These are phyloP conservation scores for Pinus albicaulis DNA, from an alignment of 75 land plant species.

Conservation along the genomic window DNA sequence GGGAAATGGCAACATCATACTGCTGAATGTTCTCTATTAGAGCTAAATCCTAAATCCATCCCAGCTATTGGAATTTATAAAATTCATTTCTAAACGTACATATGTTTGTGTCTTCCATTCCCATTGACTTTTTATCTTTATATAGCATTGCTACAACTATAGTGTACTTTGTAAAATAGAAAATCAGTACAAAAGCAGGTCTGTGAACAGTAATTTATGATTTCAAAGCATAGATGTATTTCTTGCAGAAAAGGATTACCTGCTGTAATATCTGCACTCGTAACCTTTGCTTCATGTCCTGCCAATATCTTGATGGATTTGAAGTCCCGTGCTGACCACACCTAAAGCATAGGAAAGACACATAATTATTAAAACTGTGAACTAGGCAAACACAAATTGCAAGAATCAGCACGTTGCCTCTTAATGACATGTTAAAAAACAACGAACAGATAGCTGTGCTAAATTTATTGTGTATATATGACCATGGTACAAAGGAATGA, in stretches of 20 bases:
- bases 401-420: not conserved
- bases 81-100: too few species aligned
- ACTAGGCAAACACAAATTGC: not conserved
- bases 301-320: constrained; percentile 85
- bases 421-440: not conserved
- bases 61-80: too few species aligned
- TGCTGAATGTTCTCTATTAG: too few species aligned
- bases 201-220: too few species aligned
- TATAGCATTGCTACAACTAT: too few species aligned
- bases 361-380: not conserved
- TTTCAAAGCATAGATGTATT: too few species aligned
- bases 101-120: too few species aligned
- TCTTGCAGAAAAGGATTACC: constrained; percentile 33
- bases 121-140: too few species aligned
- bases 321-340: constrained; percentile 95
- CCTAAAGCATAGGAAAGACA: constrained; percentile 32
- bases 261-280: constrained; percentile 69
- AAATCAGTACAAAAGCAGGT: too few species aligned
- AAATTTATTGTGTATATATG: not conserved
- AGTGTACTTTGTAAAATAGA: too few species aligned
- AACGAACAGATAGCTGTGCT: not conserved
- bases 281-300: constrained; percentile 94
- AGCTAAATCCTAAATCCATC: too few species aligned
- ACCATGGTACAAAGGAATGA: not conserved
- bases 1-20: too few species aligned